phyloP scores from a whole-genome alignment of 257 asterid genomes.

The Nemophila menziesii region DNA sequence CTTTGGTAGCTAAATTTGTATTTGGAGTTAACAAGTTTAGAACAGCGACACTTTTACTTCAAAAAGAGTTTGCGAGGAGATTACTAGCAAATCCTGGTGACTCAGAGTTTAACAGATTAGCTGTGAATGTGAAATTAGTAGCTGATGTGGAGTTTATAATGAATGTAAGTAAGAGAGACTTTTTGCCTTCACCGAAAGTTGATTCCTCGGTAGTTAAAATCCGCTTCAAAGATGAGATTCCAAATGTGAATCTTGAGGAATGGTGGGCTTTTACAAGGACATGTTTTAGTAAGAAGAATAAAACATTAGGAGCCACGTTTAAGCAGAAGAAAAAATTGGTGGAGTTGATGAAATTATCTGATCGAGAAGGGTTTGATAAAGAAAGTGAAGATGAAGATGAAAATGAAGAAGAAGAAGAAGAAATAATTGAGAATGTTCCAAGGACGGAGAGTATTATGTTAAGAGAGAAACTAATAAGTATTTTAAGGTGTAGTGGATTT shows the following conservation, averaged over 20 bases:
- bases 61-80: slow-evolving; percentile 81
- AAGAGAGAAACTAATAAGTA: slow-evolving; percentile 31
- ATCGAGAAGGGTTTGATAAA: slow-evolving; percentile 9
- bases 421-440: slow-evolving; percentile 10
- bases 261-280: slow-evolving; percentile 88
- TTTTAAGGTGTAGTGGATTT: slow-evolving; percentile 44
- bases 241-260: slow-evolving; percentile 52
- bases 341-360: slow-evolving; percentile 52
- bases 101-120: slow-evolving; percentile 65
- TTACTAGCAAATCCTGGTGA: slow-evolving; percentile 79
- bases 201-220: slow-evolving; percentile 78
- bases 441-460: slow-evolving; percentile 21
- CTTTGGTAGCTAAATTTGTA: slow-evolving; percentile 60
- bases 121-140: slow-evolving; percentile 65
- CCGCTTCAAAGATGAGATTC: slow-evolving; percentile 46
- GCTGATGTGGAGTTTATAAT: slow-evolving; percentile 72
- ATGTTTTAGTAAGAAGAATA: slow-evolving; percentile 76
- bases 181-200: slow-evolving; percentile 72
- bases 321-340: slow-evolving; percentile 69
- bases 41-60: slow-evolving; percentile 67
- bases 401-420: slow-evolving; percentile 23
- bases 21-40: slow-evolving; percentile 54
- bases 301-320: slow-evolving; percentile 76
- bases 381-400: slow-evolving; percentile 5
- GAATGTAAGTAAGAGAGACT: slow-evolving; percentile 90